Conservation (phyloP, 73 alveolate genomes). For the Uronychia setigera region DNA sequence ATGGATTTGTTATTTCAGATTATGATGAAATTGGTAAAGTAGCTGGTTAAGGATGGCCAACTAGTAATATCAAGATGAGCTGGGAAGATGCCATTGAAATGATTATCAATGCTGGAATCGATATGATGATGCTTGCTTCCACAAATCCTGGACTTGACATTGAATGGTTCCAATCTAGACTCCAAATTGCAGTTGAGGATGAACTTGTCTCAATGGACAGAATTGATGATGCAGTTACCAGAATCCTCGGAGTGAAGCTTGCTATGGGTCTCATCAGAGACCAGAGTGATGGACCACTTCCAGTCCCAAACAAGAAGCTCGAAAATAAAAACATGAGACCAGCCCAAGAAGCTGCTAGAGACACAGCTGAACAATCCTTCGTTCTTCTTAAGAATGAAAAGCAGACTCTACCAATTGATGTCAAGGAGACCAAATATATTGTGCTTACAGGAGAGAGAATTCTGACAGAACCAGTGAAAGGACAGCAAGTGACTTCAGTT, state of each 20-base stretch:
- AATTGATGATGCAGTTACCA: conserved; percentile 63
- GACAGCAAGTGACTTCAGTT: conserved; percentile 18
- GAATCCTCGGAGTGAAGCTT: conserved; percentile 53
- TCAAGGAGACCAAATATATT: conserved; percentile 23
- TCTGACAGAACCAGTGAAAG: conserved; percentile 10
- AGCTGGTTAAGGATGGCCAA: conserved; percentile 54
- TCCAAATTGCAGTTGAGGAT: conserved; percentile 17
- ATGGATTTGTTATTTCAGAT: conserved; percentile 60
- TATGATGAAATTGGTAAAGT: conserved; percentile 54
- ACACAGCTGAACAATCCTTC: conserved; percentile 56
- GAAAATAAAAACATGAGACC: neutral
- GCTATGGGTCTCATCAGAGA: conserved; percentile 43
- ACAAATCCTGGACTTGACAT: conserved; percentile 22
- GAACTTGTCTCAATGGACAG: conserved; percentile 33
- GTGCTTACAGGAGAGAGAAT: conserved; percentile 53
- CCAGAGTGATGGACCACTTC: no score
- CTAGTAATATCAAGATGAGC: conserved; percentile 29
- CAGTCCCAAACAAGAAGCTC: neutral
- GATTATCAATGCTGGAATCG: conserved; percentile 58
- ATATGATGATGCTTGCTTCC: conserved; percentile 58
- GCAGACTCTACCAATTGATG: conserved; percentile 25
- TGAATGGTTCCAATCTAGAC: conserved; percentile 14
- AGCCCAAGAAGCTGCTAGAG: conserved; percentile 24
- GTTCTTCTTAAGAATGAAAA: conserved; percentile 42
- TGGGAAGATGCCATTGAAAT: conserved; percentile 30